phyloP scores from a whole-genome alignment of 2,329 filamentous ascomycete genomes.

The Microdochium nivale region DNA sequence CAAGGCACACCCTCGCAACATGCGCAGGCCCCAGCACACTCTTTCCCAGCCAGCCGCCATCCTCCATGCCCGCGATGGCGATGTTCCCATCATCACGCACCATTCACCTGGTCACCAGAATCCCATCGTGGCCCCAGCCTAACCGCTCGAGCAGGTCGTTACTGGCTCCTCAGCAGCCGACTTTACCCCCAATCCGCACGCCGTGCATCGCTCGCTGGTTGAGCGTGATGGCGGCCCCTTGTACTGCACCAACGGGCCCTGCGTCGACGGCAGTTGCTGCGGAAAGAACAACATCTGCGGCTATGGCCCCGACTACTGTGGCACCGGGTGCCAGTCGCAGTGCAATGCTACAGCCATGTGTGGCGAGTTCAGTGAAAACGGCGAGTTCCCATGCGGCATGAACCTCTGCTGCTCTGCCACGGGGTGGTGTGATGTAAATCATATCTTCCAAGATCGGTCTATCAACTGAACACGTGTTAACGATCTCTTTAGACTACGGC shows the following conservation, averaged over 20 bases:
- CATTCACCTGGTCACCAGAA: not conserved
- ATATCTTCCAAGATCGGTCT: not conserved
- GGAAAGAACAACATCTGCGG: conserved; percentile 1
- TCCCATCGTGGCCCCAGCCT: not conserved
- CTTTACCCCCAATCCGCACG: not conserved
- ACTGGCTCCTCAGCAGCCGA: not conserved
- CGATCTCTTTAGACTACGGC: conserved; percentile 6
- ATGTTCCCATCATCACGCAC: not conserved
- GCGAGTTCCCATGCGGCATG: conserved; percentile 13
- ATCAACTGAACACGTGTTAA: not conserved
- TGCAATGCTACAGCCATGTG: conserved; percentile 21
- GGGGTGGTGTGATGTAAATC: conserved; percentile 15
- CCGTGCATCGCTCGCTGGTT: not conserved
- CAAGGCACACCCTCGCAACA: not conserved
- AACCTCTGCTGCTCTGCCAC: conserved; percentile 16
- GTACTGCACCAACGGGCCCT: not conserved
- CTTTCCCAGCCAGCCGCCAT: not conserved
- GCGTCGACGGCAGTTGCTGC: not conserved
- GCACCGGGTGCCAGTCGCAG: conserved; percentile 1
- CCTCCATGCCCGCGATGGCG: too few species aligned
- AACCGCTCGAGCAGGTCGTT: not conserved
- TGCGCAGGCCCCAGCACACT: not conserved
- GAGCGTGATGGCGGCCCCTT: not conserved
- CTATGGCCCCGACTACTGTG: conserved; percentile 3
- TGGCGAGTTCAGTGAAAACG: conserved; percentile 12